Conservation (phyloP, 257 asterid genomes). For the Striga asiatica region DNA sequence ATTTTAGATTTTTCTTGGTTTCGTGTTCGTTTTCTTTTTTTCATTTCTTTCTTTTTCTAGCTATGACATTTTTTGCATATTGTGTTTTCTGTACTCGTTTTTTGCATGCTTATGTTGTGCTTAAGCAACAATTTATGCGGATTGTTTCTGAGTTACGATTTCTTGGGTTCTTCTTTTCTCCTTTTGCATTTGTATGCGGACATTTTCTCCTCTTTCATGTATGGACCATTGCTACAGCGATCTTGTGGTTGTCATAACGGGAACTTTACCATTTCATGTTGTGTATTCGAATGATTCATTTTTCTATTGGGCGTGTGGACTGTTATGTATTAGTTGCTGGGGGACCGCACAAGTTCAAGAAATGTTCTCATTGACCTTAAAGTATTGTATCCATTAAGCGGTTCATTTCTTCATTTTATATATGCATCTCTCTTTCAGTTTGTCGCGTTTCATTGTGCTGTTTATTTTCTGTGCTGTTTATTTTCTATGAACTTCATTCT, state of each 20-base stretch:
- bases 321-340: background rate
- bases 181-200: background rate
- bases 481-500: background rate
- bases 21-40: background rate
- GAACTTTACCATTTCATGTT: too few species aligned
- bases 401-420: background rate
- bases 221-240: background rate
- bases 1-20: background rate
- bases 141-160: background rate
- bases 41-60: too few species aligned
- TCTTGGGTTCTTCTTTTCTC: background rate
- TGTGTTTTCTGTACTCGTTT: background rate
- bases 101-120: background rate
- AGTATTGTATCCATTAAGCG: background rate
- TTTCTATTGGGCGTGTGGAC: background rate
- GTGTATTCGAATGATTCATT: too few species aligned
- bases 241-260: background rate
- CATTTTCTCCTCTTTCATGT: background rate
- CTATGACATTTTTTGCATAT: background rate
- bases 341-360: background rate
- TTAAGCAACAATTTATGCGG: background rate
- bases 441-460: background rate
- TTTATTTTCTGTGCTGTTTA: background rate
- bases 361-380: background rate
- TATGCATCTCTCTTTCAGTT: background rate